These are phyloP conservation scores for Boletus semigastroideus DNA, from an alignment of 1,284 basidiomycete species.

Conservation along the genomic window DNA sequence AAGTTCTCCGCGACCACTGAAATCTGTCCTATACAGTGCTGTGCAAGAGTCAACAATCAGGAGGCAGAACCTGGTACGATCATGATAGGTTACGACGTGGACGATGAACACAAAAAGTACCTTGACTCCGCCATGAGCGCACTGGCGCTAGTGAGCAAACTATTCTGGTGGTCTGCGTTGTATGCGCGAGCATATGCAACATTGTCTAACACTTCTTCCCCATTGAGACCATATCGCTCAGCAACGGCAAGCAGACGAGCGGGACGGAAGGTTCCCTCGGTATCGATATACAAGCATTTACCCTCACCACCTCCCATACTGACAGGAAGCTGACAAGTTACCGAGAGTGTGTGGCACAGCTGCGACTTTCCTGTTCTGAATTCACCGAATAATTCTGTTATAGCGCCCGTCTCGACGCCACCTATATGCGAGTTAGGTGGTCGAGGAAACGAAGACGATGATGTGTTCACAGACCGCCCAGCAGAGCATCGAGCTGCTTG, in stretches of 20 bases:
- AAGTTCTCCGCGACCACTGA: conserved; percentile 92
- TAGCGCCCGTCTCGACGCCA: conserved; percentile 97
- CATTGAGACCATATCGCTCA: conserved; percentile 93
- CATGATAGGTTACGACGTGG: conserved; percentile 7
- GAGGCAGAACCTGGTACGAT: conserved; percentile 78
- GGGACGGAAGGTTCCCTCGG: conserved; percentile 98
- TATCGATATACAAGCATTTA: conserved; percentile 99
- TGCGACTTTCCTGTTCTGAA: conserved; percentile 99
- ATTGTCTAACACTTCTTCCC: conserved; percentile 97
- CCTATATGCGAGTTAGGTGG: conserved; percentile 45
- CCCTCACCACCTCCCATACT: conserved; percentile 99
- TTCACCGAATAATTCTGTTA: conserved; percentile 98
- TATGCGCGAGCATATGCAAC: conserved; percentile 98
- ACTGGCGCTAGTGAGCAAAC: conserved; percentile 88
- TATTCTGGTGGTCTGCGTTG: conserved; percentile 97
- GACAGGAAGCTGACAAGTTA: conserved; percentile 96
- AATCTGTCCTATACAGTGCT: conserved; percentile 95
- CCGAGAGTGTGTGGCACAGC: conserved; percentile 96
- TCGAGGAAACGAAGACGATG: conserved; percentile 1
- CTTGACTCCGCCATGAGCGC: conserved; percentile 97
- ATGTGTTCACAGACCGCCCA: conserved; percentile 70
- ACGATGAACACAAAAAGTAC: conserved; percentile 42
- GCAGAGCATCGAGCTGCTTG: conserved; percentile 91
- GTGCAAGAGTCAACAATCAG: conserved; percentile 98
- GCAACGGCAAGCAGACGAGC: conserved; percentile 93